phyloP scores from a whole-genome alignment of 768 basidiomycete species.

The Suillus decipiens region DNA sequence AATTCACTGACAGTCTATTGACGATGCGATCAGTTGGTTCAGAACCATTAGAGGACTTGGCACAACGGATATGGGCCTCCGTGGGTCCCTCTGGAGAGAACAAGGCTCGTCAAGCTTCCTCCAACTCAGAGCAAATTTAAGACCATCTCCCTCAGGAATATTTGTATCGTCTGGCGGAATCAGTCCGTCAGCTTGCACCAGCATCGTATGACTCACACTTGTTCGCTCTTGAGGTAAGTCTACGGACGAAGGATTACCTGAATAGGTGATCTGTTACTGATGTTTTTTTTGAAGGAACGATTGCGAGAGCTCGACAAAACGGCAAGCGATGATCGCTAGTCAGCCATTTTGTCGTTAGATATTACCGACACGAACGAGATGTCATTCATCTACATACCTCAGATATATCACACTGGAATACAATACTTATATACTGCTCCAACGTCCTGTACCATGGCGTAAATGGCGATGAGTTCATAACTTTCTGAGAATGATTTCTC shows the following conservation, averaged over 20 bases:
- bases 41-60: slow-evolving; percentile 71
- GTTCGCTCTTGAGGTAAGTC: slow-evolving; percentile 69
- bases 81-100: slow-evolving; percentile 89
- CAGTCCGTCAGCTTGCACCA: slow-evolving; percentile 74
- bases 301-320: not conserved
- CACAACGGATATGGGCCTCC: slow-evolving; percentile 68
- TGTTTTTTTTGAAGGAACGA: not conserved
- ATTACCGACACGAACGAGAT: too few relatives aligned
- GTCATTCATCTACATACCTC: not conserved
- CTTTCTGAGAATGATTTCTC: not conserved
- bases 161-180: slow-evolving; percentile 72
- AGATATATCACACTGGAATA: not conserved
- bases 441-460: too few relatives aligned
- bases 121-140: not conserved
- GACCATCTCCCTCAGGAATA: slow-evolving; percentile 63
- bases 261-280: not conserved
- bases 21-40: slow-evolving; percentile 62
- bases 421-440: not conserved
- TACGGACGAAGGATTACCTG: not conserved
- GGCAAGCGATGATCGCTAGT: not conserved
- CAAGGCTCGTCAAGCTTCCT: slow-evolving; percentile 50
- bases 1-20: not conserved
- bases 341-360: not conserved
- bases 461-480: too few relatives aligned
- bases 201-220: slow-evolving; percentile 76